Base-by-base conservation (phyloP, 106 monocot genomes). In the Allium cepa region DNA sequence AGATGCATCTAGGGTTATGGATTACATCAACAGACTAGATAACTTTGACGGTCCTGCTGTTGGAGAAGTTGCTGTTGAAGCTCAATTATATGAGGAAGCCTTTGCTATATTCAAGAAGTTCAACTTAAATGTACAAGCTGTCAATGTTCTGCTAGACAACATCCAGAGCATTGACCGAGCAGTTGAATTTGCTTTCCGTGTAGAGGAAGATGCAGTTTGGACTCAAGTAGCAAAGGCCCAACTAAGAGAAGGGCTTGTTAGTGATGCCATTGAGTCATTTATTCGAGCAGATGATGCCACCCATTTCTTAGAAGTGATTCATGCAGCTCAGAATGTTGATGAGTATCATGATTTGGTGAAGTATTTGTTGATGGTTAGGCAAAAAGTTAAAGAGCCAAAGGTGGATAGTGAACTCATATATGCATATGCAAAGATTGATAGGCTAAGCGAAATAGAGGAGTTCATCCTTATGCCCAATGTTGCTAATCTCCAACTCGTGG, bases 21-120 rank as follows among this genome's bases (percentile, higher is more conserved):
- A 96, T 76, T 96, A 96, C 63, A 72, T 96, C 8, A 96, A 96
- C 73, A 85, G 95, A 55, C 70, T 96, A 72, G 95, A 96, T 75
- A 96, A 96, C 71, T 96, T 96, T 82, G 95, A 96, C 72, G 95
- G 95, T 4, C 95, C 95, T 71, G 95, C 95, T 50, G 95, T 96
- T 73, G 95, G 95, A 14, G 95, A 96, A 59, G 95, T 96, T 28
- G 95, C 95, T 50, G 91, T 96, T 64, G 95, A 96, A 83, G 95
- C 85, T 63, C 91, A 85, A 51, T 69, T 96, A 9, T 96, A 86
- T 70, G 95, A 96, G 75, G 95, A 96, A 75, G 95, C 95, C n/a
- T 96, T 91, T 73, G 91, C 95, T 13, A 96, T 96, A 27, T 96
- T 96, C 67, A 96, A 96, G 79, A 96, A 96, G 64, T 96, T 96